A percentile compares a stretch with the other conserved stretches of the same genome.
Evolutionary conservation across 352 stramenopile genomes (phyloP).

Genomic region (Blastocystis hominis): DNA sequence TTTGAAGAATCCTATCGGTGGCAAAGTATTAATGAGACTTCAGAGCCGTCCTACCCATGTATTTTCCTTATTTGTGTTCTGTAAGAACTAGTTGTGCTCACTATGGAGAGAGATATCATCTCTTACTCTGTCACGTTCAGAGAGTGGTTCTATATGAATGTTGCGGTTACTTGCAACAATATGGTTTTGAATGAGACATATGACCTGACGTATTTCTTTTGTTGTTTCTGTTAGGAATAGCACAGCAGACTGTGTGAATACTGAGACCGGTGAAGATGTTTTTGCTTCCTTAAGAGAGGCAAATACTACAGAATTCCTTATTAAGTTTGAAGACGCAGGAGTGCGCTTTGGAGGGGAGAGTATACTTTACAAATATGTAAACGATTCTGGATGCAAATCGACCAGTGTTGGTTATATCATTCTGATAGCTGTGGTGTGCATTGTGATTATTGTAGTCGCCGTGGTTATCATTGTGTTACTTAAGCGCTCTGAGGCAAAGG

Average conservation of each 20-base stretch:
- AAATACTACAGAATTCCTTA: neutral
- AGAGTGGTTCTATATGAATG: neutral
- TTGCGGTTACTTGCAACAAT: neutral
- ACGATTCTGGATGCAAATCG: neutral
- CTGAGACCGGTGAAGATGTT: neutral
- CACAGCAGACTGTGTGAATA: neutral
- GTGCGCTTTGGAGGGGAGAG: neutral
- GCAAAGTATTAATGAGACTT: neutral
- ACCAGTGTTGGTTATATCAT: neutral
- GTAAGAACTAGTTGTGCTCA: neutral
- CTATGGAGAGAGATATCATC: neutral
- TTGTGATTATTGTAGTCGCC: neutral
- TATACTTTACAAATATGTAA: neutral
- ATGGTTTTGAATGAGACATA: conserved; percentile 4
- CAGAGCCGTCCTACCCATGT: neutral
- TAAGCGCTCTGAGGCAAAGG: neutral
- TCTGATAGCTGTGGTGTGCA: neutral
- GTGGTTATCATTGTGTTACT: neutral
- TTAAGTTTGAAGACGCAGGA: neutral
- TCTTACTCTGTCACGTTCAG: conserved; percentile 1
- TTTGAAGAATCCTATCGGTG: neutral
- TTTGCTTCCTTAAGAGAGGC: neutral
- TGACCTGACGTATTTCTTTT: neutral
- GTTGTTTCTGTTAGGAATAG: neutral
- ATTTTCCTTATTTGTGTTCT: neutral